Evolutionary conservation across 192 early-diverging fungal species (phyloP).

Genomic region (Lunasporangiospora selenospora): DNA sequence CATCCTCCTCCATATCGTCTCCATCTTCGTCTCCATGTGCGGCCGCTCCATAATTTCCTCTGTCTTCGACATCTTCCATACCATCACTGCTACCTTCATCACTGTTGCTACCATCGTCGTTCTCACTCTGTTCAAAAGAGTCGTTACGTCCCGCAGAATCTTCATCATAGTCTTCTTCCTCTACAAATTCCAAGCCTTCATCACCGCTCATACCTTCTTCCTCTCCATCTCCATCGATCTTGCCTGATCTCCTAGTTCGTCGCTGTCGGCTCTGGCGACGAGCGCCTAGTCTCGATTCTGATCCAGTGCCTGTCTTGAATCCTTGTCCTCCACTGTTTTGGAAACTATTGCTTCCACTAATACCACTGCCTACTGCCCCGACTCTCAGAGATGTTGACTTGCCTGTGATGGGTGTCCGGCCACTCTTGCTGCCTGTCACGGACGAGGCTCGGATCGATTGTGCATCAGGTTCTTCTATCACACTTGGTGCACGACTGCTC

Average conservation of each 20-base stretch:
- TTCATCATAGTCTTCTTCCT: neutral
- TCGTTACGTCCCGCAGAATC: neutral
- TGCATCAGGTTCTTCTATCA: slow-evolving; percentile 13
- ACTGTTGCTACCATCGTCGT: too few relatives aligned
- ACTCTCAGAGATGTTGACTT: too few relatives aligned
- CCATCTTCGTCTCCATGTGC: slow-evolving; percentile 1
- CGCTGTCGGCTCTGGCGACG: neutral
- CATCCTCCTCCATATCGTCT: neutral
- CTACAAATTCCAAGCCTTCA: neutral
- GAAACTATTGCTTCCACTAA: too few relatives aligned
- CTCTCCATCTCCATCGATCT: neutral
- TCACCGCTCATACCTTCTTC: neutral
- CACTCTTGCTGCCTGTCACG: too few relatives aligned
- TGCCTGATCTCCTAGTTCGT: slow-evolving; percentile 3
- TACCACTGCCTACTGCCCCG: too few relatives aligned
- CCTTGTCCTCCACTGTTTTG: too few relatives aligned
- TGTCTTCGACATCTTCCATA: neutral
- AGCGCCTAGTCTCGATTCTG: too few relatives aligned
- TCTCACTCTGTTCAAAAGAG: too few relatives aligned
- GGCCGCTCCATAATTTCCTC: neutral
- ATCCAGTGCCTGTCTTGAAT: too few relatives aligned
- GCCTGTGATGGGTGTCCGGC: too few relatives aligned
- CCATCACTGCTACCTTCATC: neutral
- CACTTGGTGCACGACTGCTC: slow-evolving; percentile 15
- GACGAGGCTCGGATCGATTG: neutral